Evolutionary conservation across 495 filamentous ascomycete species (phyloP), one percentile per base, ranked within the genome.

Genomic region (Tetracladium marchalianum): DNA sequence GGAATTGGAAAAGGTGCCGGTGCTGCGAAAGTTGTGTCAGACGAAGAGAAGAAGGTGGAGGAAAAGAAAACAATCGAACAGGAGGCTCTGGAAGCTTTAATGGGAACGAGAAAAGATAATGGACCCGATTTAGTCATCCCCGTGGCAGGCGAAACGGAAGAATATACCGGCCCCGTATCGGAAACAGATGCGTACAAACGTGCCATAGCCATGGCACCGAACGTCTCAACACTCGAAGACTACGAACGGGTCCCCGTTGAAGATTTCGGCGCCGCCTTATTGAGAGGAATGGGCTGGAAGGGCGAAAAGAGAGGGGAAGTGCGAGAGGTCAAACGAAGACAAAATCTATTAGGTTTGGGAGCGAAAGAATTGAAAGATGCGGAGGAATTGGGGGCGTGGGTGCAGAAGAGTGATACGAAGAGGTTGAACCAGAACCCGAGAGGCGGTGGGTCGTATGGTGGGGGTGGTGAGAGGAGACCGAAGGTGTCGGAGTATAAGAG

Each of bases 201-300:
- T 9, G 82, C 85, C 56, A 71, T 89, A 35, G 69, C 73, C 1
- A 71, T 74, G n/a, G 80, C 87, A 0, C 88, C 89, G 0, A 82
- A 87, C 17, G 65, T 78, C 12, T 80, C 88, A 2, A 82, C 76
- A 0, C 66, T 92, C 17, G 87, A 87, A 38, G 87, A 90, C 54
- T 99, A 99, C 64, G 81, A 77, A 22, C 78, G 81, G 4, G 76
- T 95, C 10, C 90, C 93, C 0, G 87, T 97, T 32, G 92, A 96
- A 49, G 87, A 94, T 47, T 99, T 97, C 55, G 92, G 90, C 31
- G 81, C 85, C 17, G 87, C 86, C 2, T 65, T 97, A 41, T 72
- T 99, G 19, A 76, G 87, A 6, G 86, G 87, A 10, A 93, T 95
- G 80, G 92, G 92, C 4, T 96, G 90, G 90, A 86, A 95, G 48